phyloP scores from a whole-genome alignment of 148 eudicot genomes.

The Fagopyrum homotropicum region DNA sequence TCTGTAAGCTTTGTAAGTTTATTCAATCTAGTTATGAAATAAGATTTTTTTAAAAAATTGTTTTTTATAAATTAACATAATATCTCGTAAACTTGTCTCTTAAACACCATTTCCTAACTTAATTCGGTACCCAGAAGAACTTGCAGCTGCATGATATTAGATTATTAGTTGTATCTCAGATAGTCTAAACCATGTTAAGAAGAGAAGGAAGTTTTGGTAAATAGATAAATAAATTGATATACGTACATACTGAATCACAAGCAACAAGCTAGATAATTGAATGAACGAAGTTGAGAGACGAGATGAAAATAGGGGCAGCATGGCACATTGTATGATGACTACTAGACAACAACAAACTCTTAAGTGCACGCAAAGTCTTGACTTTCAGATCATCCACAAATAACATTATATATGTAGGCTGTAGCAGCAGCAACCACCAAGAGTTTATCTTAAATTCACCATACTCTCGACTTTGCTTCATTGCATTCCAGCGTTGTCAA shows the following conservation, averaged over 20 bases:
- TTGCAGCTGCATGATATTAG: too few relatives aligned
- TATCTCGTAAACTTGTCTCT: too few relatives aligned
- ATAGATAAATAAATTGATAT: not conserved
- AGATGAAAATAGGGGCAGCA: not conserved
- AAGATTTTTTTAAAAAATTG: too few relatives aligned
- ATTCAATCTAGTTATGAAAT: too few relatives aligned
- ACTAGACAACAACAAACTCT: constrained; percentile 5
- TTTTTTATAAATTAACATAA: too few relatives aligned
- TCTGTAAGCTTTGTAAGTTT: too few relatives aligned
- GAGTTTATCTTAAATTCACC: not conserved
- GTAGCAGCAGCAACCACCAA: not conserved
- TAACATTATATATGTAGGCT: not conserved
- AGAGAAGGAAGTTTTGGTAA: too few relatives aligned
- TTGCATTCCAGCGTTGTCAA: not conserved
- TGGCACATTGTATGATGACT: not conserved
- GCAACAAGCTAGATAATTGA: not conserved
- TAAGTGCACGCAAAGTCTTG: not conserved
- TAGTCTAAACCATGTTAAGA: too few relatives aligned
- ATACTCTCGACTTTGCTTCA: not conserved
- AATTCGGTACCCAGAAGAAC: too few relatives aligned
- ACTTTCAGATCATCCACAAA: not conserved
- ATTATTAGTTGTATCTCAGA: too few relatives aligned
- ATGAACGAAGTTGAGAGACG: not conserved
- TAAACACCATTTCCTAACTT: too few relatives aligned
- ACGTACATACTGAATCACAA: not conserved